Evolutionary conservation across 805 yeast genomes (phyloP).

Genomic region (Cyberlindnera xylosilytica): DNA sequence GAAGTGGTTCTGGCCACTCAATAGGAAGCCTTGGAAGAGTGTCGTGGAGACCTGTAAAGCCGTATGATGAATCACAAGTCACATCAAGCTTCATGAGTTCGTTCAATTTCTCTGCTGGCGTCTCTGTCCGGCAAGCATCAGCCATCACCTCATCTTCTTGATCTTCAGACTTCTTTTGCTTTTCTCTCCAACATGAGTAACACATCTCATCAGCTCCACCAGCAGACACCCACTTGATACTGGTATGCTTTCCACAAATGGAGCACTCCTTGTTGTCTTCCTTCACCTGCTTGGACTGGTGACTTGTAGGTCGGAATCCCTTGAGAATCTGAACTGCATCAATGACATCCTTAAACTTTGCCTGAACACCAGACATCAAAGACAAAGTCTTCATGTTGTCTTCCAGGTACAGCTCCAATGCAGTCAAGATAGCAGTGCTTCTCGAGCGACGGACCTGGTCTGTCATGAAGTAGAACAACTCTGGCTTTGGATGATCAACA

Average conservation of each 20-base stretch:
- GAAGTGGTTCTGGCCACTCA: too few species aligned
- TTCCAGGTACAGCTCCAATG: slow-evolving; percentile 21
- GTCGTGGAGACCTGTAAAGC: slow-evolving; percentile 3
- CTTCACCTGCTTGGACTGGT: not conserved
- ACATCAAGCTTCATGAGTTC: not conserved
- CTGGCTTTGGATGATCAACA: slow-evolving; percentile 31
- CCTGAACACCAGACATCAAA: slow-evolving; percentile 33
- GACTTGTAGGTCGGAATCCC: not conserved
- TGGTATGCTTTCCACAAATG: slow-evolving; percentile 4
- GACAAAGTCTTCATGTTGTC: slow-evolving; percentile 16
- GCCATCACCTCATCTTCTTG: slow-evolving; percentile 3
- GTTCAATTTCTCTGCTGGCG: not conserved
- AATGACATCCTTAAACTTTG: slow-evolving; percentile 37
- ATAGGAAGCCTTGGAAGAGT: not conserved
- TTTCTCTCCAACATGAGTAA: slow-evolving; percentile 12
- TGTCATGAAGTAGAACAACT: slow-evolving; percentile 25
- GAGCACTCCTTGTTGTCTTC: not conserved
- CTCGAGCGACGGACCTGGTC: slow-evolving; percentile 19
- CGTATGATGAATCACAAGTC: not conserved
- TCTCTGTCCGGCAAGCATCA: not conserved
- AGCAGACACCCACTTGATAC: slow-evolving; percentile 19
- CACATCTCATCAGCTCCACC: slow-evolving; percentile 7
- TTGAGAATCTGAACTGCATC: slow-evolving; percentile 5
- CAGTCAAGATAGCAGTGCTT: slow-evolving; percentile 11
- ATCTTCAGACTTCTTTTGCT: not conserved